These are phyloP conservation scores for Pestalotiopsis fici DNA, from an alignment of 2,329 filamentous ascomycete genomes.

Conservation along the genomic window DNA sequence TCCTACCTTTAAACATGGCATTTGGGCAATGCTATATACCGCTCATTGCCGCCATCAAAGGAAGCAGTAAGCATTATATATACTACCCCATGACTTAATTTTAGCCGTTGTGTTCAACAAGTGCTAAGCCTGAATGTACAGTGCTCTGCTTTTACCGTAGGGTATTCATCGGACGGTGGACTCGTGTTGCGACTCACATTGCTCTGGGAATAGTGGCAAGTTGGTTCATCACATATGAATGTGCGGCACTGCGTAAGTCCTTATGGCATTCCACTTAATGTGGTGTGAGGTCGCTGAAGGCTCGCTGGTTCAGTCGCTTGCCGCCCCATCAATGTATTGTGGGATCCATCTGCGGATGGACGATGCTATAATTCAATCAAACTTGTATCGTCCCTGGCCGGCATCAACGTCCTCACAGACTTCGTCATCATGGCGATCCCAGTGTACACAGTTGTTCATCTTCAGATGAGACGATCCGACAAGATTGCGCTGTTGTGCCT, in stretches of 20 bases:
- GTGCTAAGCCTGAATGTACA: too few relatives aligned
- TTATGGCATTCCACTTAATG: neutral
- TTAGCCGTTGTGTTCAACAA: too few relatives aligned
- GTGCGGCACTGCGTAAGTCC: neutral
- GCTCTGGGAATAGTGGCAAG: neutral
- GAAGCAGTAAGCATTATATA: neutral
- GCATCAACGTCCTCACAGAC: neutral
- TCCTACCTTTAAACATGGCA: neutral
- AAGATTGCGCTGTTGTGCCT: neutral
- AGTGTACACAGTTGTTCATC: neutral
- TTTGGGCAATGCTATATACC: neutral
- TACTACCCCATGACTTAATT: too few relatives aligned
- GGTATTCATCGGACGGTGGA: neutral
- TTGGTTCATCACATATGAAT: neutral
- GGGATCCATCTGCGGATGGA: neutral
- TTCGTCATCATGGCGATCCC: neutral
- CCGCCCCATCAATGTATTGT: neutral
- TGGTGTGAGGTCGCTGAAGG: neutral
- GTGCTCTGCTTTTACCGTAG: neutral
- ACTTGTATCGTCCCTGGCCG: neutral
- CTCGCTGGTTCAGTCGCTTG: neutral
- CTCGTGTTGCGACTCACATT: neutral
- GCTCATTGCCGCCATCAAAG: neutral
- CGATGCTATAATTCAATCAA: neutral
- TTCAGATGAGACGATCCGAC: neutral